A percentile compares a stretch with the other conserved stretches of the same genome.
Conservation (phyloP, 2,329 filamentous ascomycete genomes). For the Pseudocercospora vitis region DNA sequence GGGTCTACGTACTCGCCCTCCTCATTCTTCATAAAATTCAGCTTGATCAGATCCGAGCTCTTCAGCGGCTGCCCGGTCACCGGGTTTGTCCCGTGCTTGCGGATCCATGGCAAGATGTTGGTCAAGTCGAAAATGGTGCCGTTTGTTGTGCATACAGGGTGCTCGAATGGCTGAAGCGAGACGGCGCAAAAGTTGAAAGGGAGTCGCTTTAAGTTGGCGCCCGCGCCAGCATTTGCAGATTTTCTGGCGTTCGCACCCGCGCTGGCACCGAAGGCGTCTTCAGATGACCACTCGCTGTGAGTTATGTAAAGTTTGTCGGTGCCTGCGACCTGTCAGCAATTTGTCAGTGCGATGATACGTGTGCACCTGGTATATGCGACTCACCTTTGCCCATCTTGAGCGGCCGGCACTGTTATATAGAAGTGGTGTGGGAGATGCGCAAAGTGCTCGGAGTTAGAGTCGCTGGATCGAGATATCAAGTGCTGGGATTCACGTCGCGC, state of each 20-base stretch:
- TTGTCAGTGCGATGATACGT: neutral
- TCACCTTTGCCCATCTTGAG: slow-evolving; percentile 26
- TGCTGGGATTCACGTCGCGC: too few relatives aligned
- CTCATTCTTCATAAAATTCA: slow-evolving; percentile 90
- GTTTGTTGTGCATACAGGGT: slow-evolving; percentile 84
- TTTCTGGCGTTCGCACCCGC: slow-evolving; percentile 65
- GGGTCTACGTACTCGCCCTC: slow-evolving; percentile 91
- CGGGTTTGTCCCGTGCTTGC: slow-evolving; percentile 90
- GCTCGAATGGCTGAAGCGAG: slow-evolving; percentile 89
- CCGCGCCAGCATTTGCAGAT: slow-evolving; percentile 51
- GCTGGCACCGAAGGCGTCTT: slow-evolving; percentile 82
- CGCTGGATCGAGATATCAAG: too few relatives aligned
- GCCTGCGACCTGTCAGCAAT: slow-evolving; percentile 30
- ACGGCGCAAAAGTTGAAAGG: slow-evolving; percentile 98
- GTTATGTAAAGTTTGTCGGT: slow-evolving; percentile 65
- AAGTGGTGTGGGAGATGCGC: slow-evolving; percentile 8
- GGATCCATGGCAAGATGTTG: slow-evolving; percentile 90
- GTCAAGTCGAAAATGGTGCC: slow-evolving; percentile 95
- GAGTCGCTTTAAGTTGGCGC: slow-evolving; percentile 76
- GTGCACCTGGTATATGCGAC: neutral
- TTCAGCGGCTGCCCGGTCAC: slow-evolving; percentile 78
- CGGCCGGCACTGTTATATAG: neutral
- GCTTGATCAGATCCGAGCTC: slow-evolving; percentile 79
- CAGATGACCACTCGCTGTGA: slow-evolving; percentile 94
- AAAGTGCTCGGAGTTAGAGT: slow-evolving; percentile 1